Base-by-base conservation (phyloP, 306 rosid species). In the Corylus americana region DNA sequence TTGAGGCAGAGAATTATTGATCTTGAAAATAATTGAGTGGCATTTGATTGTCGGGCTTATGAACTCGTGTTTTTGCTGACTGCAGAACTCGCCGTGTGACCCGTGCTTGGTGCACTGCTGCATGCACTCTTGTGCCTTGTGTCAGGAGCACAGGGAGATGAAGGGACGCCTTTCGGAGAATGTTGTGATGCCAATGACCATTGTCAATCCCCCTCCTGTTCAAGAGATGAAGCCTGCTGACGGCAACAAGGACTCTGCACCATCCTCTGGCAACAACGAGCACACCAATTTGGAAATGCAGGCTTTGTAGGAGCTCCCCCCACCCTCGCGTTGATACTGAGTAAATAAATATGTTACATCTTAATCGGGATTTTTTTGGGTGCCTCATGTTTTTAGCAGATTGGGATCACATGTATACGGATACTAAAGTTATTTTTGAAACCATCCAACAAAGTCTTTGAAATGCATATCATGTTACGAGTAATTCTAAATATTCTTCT, bases 81-180 rank as follows among this genome's bases (percentile, higher is more conserved):
- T 82, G 91, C 85, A 96, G 97, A 88, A 95, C 85, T 86, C 93
- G 5, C 99, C 96, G 0, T 90, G 98, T 49, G 94, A 91, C 70
- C 96, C 98, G 49, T 96, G 99, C 88, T 77, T 91, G 89, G 96
- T 91, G 37, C 96, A 96, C 78, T 96, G 99, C 87, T 96, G 97
- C 86, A 79, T 89, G 79, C 98, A 95, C 86, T 90, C 97, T 97
- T 93, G 99, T 25, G 99, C 98, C 86, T 64, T 96, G 81, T 96
- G 99, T 82, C 97, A 93, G 80, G 98, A 96, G 90, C 99, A 96
- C 86, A 80, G 97, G 83, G 99, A 96, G 94, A 91, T 89, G 94
- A 90, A 89, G 82, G 91, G 90, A 49, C 85, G 97, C 57, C 97
- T 96, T 39, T 80, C 98, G 0, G 97, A 96, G 53, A 84, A 77